Conservation (phyloP, 2,329 filamentous ascomycete species). For the Tolypocladium inflatum region DNA sequence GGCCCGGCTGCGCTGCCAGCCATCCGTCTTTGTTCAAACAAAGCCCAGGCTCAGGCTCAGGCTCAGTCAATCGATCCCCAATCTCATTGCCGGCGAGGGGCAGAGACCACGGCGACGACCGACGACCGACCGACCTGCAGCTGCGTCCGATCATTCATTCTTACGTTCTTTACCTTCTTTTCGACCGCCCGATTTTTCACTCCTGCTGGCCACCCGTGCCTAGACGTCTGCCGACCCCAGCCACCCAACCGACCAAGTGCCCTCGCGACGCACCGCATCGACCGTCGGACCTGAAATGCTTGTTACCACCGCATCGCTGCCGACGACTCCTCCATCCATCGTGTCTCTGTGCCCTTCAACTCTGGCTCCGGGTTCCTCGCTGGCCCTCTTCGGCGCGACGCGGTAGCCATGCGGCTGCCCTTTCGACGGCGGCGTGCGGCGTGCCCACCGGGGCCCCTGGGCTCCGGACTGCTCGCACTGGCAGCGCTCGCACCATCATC, state of each 20-base stretch:
- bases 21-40: conserved; percentile 4
- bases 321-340: background rate
- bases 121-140: background rate
- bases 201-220: background rate
- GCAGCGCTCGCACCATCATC: conserved; percentile 30
- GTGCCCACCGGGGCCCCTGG: conserved; percentile 22
- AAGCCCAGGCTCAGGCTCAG: background rate
- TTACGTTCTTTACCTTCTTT: conserved; percentile 5
- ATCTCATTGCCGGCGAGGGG: conserved; percentile 4
- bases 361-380: background rate
- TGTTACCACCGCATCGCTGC: background rate
- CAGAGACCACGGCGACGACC: conserved; percentile 3
- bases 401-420: conserved; percentile 38
- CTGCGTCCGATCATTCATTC: conserved; percentile 6
- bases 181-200: background rate
- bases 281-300: background rate
- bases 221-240: background rate
- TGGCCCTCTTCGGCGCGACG: conserved; percentile 7
- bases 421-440: conserved; percentile 31
- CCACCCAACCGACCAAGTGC: background rate
- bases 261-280: background rate
- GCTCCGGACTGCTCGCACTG: conserved; percentile 26
- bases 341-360: background rate
- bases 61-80: conserved; percentile 1
- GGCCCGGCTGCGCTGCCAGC: conserved; percentile 3